Conservation (phyloP, 768 basidiomycete genomes). For the Rhizopogon vinicolor region DNA sequence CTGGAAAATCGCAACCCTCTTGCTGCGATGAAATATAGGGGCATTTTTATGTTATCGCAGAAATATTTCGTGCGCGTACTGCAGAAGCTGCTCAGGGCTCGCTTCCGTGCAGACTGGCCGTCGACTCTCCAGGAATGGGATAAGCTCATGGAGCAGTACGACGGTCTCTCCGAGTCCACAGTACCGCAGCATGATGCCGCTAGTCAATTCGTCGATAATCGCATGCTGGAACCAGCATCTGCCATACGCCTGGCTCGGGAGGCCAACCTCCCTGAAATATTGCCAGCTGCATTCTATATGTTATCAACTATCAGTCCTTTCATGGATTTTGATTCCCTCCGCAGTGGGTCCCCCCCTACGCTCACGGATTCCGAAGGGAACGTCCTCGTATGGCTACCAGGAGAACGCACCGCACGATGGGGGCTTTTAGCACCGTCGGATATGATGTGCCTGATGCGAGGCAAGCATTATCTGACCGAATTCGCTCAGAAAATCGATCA, state of each 20-base stretch:
- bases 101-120: slow-evolving; percentile 33
- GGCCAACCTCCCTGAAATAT: slow-evolving; percentile 32
- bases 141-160: background rate
- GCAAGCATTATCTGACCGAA: background rate
- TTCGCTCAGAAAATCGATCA: background rate
- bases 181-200: background rate
- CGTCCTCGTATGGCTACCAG: background rate
- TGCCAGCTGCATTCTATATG: slow-evolving; percentile 50
- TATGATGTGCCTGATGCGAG: background rate
- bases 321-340: slow-evolving; percentile 13
- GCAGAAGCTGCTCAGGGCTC: slow-evolving; percentile 24
- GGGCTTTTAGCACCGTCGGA: background rate
- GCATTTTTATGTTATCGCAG: slow-evolving; percentile 25
- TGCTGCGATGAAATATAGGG: slow-evolving; percentile 13
- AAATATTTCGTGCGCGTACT: slow-evolving; percentile 33
- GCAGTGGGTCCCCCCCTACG: background rate
- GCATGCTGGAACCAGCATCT: slow-evolving; percentile 15
- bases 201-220: background rate
- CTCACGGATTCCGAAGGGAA: background rate
- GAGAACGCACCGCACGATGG: background rate
- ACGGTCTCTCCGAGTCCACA: background rate
- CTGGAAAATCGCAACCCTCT: background rate
- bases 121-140: slow-evolving; percentile 20
- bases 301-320: slow-evolving; percentile 25
- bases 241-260: slow-evolving; percentile 40